Evolutionary conservation across 768 basidiomycete species (phyloP), one percentile per base, ranked within the genome.

Genomic region (Amyloporia xantha): DNA sequence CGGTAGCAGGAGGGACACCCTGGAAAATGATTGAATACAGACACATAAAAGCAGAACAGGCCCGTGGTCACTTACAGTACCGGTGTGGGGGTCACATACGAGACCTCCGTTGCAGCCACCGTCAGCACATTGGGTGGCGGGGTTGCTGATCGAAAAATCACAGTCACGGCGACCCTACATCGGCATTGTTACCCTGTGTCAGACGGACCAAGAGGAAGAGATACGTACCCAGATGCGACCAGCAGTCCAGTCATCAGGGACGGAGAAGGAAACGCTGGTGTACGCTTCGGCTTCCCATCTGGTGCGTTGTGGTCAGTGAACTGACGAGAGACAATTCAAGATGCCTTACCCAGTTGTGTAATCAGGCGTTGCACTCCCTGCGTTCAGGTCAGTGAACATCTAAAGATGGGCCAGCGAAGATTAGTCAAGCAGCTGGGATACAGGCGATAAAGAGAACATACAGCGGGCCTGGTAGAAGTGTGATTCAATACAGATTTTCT

Each of bases 81-180:
- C 71, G 5, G 63, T 65, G 52, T 56, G 45, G 11, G 61, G 50
- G 53, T 69, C 68, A 44, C 70, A 72, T 19, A 58, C 51, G 4
- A 72, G 61, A 25, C 71, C 70, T 37, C 70, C 66, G 37, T 64
- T 67, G 57, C 69, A 70, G 20, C 68, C 68, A 3, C 71, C 71
- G n/a, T 62, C 62, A 3, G 61, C 39, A 57, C 71, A 73, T 39
- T 58, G 59, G 2, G 66, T 63, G 11, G 63, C 63, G 1, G 68
- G 61, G 48, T 61, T 63, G 19, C 42, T 45, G 41, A 42, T 44
- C 44, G 46, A 51, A 60, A 71, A 71, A 44, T 68, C 55, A 57
- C 71, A 70, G 52, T 64, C 54, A 17, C 67, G 65, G 27, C 69
- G 66, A 35, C 55, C 59, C 59, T 60, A 19, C 9, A n/a, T n/a